These are phyloP conservation scores for Iris macrosiphon DNA, from an alignment of 106 monocot genomes.

Conservation along the genomic window DNA sequence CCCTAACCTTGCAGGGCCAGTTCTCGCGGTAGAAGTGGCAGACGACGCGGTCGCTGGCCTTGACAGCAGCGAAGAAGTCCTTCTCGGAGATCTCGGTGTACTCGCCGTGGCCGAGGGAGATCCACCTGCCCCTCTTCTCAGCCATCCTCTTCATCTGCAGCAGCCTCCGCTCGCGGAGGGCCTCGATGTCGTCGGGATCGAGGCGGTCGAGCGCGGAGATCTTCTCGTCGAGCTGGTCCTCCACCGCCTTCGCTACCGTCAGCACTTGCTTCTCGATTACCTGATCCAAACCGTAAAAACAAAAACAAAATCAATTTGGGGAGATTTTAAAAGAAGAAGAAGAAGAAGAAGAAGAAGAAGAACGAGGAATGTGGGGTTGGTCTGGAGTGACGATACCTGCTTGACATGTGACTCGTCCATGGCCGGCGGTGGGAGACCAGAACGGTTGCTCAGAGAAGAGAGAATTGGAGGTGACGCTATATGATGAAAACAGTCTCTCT, in stretches of 20 bases:
- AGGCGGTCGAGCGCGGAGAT: conserved; percentile 71
- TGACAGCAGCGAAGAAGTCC: conserved; percentile 84
- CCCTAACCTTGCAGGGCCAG: conserved; percentile 97
- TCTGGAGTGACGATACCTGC: no score
- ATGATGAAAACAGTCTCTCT: no score
- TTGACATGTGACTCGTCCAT: no score
- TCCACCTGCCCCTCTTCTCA: conserved; percentile 59
- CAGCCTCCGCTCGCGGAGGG: conserved; percentile 65
- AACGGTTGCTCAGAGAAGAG: no score
- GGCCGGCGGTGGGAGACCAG: no score
- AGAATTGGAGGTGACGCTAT: no score
- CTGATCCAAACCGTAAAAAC: conserved; percentile 33
- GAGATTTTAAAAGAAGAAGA: no score
- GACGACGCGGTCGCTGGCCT: conserved; percentile 92
- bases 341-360: no score
- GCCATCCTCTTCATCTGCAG: conserved; percentile 89
- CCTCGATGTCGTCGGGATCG: conserved; percentile 83
- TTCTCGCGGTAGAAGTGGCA: conserved; percentile 97
- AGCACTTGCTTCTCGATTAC: conserved; percentile 85
- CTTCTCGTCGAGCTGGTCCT: conserved; percentile 91
- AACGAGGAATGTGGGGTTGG: no score
- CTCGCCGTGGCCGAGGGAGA: conserved; percentile 82
- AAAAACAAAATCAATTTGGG: no score
- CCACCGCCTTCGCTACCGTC: conserved; percentile 78
- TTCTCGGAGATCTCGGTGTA: conserved; percentile 85